phyloP scores from a whole-genome alignment of 164 flowering plant species.

The Chloranthus sessilifolius region DNA sequence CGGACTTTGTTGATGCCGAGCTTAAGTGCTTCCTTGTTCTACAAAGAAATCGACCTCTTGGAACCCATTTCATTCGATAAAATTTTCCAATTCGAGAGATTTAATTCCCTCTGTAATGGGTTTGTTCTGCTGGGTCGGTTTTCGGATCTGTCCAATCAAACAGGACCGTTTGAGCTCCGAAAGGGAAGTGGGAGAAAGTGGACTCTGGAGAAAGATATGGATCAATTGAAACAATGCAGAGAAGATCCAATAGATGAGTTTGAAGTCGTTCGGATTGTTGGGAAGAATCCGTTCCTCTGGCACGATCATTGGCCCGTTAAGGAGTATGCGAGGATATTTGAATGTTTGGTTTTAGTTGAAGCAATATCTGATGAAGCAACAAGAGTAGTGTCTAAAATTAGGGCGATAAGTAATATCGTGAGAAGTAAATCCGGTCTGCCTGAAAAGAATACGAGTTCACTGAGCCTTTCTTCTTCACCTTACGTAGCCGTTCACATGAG shows the following conservation, averaged over 20 bases:
- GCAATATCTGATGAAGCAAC: slow-evolving; percentile 66
- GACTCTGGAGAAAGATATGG: slow-evolving; percentile 77
- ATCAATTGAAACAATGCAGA: slow-evolving; percentile 52
- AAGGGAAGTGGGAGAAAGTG: slow-evolving; percentile 96
- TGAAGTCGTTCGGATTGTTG: slow-evolving; percentile 60
- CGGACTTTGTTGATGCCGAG: slow-evolving; percentile 88
- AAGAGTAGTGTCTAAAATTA: slow-evolving; percentile 63
- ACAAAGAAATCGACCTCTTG: slow-evolving; percentile 77
- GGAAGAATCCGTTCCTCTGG: slow-evolving; percentile 97
- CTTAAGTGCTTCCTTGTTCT: slow-evolving; percentile 88
- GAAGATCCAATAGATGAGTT: slow-evolving; percentile 32
- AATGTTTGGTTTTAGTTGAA: slow-evolving; percentile 79
- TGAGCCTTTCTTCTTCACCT: slow-evolving; percentile 22
- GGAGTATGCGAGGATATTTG: slow-evolving; percentile 82
- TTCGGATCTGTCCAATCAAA: slow-evolving; percentile 44
- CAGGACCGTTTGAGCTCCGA: slow-evolving; percentile 35
- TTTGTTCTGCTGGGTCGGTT: slow-evolving; percentile 67
- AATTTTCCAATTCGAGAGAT: slow-evolving; percentile 65
- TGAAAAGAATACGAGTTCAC: slow-evolving; percentile 2
- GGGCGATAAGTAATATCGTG: slow-evolving; percentile 35
- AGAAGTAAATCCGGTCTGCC: slow-evolving; percentile 9
- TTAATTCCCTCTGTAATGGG: slow-evolving; percentile 71
- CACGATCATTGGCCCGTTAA: slow-evolving; percentile 95
- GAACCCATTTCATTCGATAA: slow-evolving; percentile 77
- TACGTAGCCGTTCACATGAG: slow-evolving; percentile 97